Evolutionary conservation across 208 protist genomes (phyloP).

Genomic region (Eutreptiella sp.): DNA sequence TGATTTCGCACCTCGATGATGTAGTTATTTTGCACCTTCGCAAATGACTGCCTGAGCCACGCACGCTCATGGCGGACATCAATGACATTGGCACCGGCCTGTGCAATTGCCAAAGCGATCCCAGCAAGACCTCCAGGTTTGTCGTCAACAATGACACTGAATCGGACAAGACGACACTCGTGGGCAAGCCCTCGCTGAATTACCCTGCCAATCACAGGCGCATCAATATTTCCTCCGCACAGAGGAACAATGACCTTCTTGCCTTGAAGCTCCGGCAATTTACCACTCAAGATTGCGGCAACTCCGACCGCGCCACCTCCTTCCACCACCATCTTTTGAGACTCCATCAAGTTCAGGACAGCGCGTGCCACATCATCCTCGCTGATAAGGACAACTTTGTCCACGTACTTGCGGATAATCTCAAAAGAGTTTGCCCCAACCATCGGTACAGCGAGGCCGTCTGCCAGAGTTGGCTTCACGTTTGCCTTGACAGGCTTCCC

Average conservation of each 20-base stretch:
- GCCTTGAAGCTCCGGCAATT: slow-evolving; percentile 47
- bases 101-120: slow-evolving; percentile 44
- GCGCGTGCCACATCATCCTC: slow-evolving; percentile 69
- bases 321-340: slow-evolving; percentile 78
- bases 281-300: slow-evolving; percentile 58
- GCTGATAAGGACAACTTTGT: slow-evolving; percentile 57
- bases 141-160: slow-evolving; percentile 63
- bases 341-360: slow-evolving; percentile 70
- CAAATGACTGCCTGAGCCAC: too few relatives aligned
- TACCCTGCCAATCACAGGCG: slow-evolving; percentile 65
- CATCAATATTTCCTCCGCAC: slow-evolving; percentile 83
- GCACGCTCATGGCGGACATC: slow-evolving; percentile 70
- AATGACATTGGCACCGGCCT: slow-evolving; percentile 56
- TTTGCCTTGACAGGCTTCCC: slow-evolving; percentile 50
- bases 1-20: too few relatives aligned
- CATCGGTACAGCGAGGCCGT: slow-evolving; percentile 73
- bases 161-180: slow-evolving; percentile 55
- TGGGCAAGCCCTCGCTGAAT: slow-evolving; percentile 72
- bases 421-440: slow-evolving; percentile 65
- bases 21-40: too few relatives aligned
- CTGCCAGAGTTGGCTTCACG: slow-evolving; percentile 64
- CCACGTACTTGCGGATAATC: slow-evolving; percentile 55
- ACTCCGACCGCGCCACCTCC: slow-evolving; percentile 63
- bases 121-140: slow-evolving; percentile 63
- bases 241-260: slow-evolving; percentile 69